These are phyloP conservation scores for Neopestalotiopsis sp. DNA, from an alignment of 2,329 filamentous ascomycete species.

Conservation along the genomic window DNA sequence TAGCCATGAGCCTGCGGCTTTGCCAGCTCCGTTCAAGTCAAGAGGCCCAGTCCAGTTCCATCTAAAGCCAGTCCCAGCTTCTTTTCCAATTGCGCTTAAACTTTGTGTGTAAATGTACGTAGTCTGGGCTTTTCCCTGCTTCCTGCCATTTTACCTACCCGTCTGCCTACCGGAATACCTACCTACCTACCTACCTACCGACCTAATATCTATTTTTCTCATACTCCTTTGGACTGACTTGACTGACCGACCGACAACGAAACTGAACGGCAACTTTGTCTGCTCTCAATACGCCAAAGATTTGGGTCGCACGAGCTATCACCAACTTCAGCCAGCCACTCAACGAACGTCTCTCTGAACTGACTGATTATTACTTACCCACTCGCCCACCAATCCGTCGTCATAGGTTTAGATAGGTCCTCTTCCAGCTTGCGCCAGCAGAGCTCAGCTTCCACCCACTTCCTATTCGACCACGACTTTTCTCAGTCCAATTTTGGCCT, in stretches of 20 bases:
- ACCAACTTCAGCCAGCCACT: conserved; percentile 2
- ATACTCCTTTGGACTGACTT: neutral
- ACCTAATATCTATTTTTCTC: neutral
- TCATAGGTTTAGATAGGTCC: neutral
- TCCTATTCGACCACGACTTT: neutral
- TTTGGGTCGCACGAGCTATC: conserved; percentile 20
- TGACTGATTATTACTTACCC: too few species aligned
- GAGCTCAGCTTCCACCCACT: neutral
- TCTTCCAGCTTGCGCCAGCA: neutral
- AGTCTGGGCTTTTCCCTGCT: conserved; percentile 8
- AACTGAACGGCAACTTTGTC: conserved; percentile 16
- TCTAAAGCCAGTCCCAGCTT: conserved; percentile 16
- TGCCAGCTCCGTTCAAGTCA: conserved; percentile 10
- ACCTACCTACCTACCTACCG: neutral
- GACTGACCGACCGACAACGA: too few species aligned
- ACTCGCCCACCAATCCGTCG: too few species aligned
- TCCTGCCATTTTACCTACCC: neutral
- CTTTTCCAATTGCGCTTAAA: conserved; percentile 20
- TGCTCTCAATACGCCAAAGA: conserved; percentile 24
- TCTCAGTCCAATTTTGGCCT: neutral
- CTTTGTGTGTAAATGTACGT: neutral
- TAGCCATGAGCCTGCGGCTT: conserved; percentile 11
- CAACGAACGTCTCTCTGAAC: too few species aligned
- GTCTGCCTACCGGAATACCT: too few species aligned
- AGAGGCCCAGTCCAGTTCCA: too few species aligned